phyloP scores from a whole-genome alignment of 176 grass and related monocot species.

The Triticum aestivum region DNA sequence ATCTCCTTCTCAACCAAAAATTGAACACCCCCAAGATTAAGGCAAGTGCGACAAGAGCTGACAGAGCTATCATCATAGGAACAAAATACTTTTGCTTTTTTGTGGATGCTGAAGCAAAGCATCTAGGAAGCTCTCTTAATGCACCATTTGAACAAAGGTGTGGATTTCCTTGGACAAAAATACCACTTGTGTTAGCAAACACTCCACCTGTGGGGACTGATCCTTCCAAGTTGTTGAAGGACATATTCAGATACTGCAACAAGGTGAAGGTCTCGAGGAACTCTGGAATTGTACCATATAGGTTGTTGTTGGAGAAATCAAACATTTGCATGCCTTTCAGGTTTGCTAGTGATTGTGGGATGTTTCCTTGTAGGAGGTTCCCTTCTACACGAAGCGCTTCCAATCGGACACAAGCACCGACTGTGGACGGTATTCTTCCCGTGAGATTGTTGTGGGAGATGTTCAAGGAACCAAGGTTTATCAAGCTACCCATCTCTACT shows the following conservation, averaged over 20 bases:
- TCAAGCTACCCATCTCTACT: not conserved
- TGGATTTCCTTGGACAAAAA: not conserved
- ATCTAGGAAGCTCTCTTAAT: not conserved
- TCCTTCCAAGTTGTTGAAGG: not conserved
- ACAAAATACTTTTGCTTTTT: not conserved
- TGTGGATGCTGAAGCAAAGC: not conserved
- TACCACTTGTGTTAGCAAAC: not conserved
- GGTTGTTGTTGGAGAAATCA: not conserved
- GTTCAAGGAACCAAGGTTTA: not conserved
- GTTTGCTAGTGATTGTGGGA: not conserved
- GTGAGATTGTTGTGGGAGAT: not conserved
- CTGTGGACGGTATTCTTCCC: not conserved
- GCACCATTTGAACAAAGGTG: not conserved
- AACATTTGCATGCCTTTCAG: not conserved
- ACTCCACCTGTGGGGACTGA: not conserved
- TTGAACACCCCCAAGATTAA: not conserved
- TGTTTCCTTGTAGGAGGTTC: not conserved
- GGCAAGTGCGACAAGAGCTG: not conserved
- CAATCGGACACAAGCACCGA: not conserved
- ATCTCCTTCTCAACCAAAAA: not conserved
- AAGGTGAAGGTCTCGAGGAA: not conserved
- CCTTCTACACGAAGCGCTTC: not conserved
- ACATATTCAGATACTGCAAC: not conserved
- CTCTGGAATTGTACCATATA: not conserved
- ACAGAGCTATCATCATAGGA: not conserved